Evolutionary conservation across 1,139 yeast genomes (phyloP).

Genomic region (Kodamaea anthophila): DNA sequence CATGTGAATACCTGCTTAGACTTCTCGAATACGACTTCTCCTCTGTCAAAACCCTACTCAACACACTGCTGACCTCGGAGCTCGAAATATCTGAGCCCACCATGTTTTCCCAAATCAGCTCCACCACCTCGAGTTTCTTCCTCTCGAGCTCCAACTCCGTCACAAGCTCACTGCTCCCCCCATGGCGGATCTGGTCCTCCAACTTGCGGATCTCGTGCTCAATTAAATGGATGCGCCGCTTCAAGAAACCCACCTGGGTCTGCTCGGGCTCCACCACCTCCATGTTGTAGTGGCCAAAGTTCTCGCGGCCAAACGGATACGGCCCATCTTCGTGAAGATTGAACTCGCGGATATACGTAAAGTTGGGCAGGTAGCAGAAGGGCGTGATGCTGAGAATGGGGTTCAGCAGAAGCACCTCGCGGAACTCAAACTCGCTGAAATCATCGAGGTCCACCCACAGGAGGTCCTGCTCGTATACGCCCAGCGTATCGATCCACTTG

Average conservation of each 20-base stretch:
- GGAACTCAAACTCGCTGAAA: conserved; percentile 64
- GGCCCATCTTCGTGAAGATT: conserved; percentile 43
- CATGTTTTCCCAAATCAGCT: conserved; percentile 17
- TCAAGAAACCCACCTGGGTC: conserved; percentile 42
- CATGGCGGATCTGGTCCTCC: conserved; percentile 5
- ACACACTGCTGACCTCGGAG: conserved; percentile 11
- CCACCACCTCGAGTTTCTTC: conserved; percentile 20
- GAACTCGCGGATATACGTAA: conserved; percentile 65
- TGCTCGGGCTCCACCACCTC: conserved; percentile 51
- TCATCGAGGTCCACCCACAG: conserved; percentile 82
- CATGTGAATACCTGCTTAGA: conserved; percentile 21
- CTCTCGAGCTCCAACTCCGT: conserved; percentile 31
- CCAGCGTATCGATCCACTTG: conserved; percentile 21
- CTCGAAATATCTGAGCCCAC: conserved; percentile 10
- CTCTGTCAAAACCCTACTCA: conserved; percentile 2
- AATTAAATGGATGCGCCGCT: conserved; percentile 35
- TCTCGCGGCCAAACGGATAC: conserved; percentile 64
- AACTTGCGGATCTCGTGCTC: conserved; percentile 33
- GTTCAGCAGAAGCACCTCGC: conserved; percentile 38
- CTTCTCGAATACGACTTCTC: conserved; percentile 11
- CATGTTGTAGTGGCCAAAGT: conserved; percentile 62
- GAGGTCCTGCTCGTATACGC: conserved; percentile 40
- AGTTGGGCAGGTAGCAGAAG: conserved; percentile 66
- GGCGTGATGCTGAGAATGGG: conserved; percentile 61
- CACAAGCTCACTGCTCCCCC: conserved; percentile 11